Evolutionary conservation across 768 basidiomycete genomes (phyloP).

Genomic region (Asterophora parasitica): DNA sequence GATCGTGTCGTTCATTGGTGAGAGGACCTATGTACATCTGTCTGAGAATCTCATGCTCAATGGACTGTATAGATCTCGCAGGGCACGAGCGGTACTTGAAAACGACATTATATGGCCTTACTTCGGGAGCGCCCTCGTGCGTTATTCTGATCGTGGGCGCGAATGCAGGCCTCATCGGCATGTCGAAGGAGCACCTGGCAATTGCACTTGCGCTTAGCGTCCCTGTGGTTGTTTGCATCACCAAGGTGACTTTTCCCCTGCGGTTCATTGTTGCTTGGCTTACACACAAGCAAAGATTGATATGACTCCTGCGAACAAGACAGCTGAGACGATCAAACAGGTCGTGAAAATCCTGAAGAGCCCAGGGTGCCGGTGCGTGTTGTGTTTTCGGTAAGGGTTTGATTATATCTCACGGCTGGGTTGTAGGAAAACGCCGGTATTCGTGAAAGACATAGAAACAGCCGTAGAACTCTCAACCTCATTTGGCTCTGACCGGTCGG

Average conservation of each 20-base stretch:
- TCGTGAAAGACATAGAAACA: slow-evolving; percentile 76
- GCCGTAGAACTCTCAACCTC: slow-evolving; percentile 74
- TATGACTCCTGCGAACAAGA: slow-evolving; percentile 92
- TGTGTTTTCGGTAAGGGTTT: not conserved
- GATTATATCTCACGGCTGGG: not conserved
- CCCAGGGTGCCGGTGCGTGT: slow-evolving; percentile 80
- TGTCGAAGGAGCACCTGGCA: slow-evolving; percentile 96
- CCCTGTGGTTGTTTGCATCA: slow-evolving; percentile 90
- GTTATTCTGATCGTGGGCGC: slow-evolving; percentile 92
- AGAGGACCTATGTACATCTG: slow-evolving; percentile 4
- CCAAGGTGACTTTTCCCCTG: slow-evolving; percentile 54
- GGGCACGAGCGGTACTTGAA: slow-evolving; percentile 92
- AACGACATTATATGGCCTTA: slow-evolving; percentile 93
- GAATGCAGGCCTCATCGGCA: slow-evolving; percentile 87
- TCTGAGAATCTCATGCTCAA: not conserved
- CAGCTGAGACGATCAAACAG: slow-evolving; percentile 89
- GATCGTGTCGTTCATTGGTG: slow-evolving; percentile 90
- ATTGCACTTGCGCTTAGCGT: slow-evolving; percentile 92
- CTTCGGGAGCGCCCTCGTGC: slow-evolving; percentile 90
- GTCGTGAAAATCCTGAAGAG: slow-evolving; percentile 88
- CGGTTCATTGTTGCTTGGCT: slow-evolving; percentile 3
- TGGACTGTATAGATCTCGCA: slow-evolving; percentile 63
- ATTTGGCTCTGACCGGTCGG: slow-evolving; percentile 69
- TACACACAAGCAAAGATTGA: slow-evolving; percentile 61
- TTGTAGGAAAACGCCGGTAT: slow-evolving; percentile 72